Evolutionary conservation across 495 filamentous ascomycete genomes (phyloP), one percentile per base, ranked within the genome.

Genomic region (Daldinia grandis): DNA sequence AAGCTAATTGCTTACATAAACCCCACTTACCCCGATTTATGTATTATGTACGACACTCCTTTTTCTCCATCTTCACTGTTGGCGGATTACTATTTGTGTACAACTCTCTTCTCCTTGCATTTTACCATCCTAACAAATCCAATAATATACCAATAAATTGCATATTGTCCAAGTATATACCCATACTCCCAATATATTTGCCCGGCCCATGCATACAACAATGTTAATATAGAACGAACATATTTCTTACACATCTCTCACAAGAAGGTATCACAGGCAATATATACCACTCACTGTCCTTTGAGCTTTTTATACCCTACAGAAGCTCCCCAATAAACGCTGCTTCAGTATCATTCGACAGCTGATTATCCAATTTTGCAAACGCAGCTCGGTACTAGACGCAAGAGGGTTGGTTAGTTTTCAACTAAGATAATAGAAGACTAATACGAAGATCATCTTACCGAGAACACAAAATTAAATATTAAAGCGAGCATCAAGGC

Each of bases 391-490:
- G 78, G 66, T 79, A 81, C 79, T 81, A 33, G 6, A 47, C 21
- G 21, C 15, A 54, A 28, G n/a, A 28, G 27, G 9, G 28, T 31
- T 24, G 5, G 59, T 73, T 35, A 73, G 69, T 56, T 21, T 51
- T 58, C 25, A 8, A 19, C 28, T 6, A 33, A 27, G 8, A 25
- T 19, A 30, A 15, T 15, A 30, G 5, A 30, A n/a, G 24, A 12
- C 28, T 5, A 25, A 47, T 31, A 64, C 15, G n/a, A 15, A 38
- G 27, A 24, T 1, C 5, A 37, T 71, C 84, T 73, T 73, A 85
- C 84, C 77, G 95, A 92, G 77, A 99, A 93, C 15, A 83, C 87
- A 83, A 98, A 97, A 81, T 99, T 98, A 74, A 97, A 76, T 51
- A 91, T 84, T 69, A 99, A 79, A 56, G 93, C 93, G 44, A 92